Base-by-base conservation (phyloP, 352 stramenopile species). In the Elongisporangium senticosum region DNA sequence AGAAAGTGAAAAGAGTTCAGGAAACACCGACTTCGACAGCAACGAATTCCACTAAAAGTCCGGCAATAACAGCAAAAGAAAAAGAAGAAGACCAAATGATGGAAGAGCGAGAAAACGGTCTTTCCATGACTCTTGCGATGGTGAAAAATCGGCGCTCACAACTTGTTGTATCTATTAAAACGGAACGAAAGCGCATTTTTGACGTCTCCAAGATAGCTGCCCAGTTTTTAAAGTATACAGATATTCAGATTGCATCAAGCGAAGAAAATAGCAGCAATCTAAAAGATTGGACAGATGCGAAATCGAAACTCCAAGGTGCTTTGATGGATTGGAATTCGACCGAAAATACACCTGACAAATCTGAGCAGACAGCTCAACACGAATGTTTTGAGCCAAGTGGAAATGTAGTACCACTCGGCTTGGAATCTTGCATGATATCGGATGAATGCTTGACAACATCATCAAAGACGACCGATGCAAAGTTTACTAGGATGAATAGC, bases 91-190 rank as follows among this genome's bases (percentile, higher is more conserved):
- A 86, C 19, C 78, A 90, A 24, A 24, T 90, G 7, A 61, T 83
- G 11, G 85, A 95, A 61, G 85, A 95, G 49, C 79, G 80, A 4
- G 82, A 90, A n/a, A 90, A 90, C 26, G 85, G 83, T 0, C 58
- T 95, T 22, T 67, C 70, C 0, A 93, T 95, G 63, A 92, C 79
- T 0, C 62, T 91, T 7, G 61, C 78, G 0, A 75, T 95, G 49
- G 72, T 95, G 17, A 76, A 87, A 14, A 67, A 55, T 2, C 82
- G 93, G 53, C 81, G 82, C 5, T 55, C 71, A 2, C 61, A 64
- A 14, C 65, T 90, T 0, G 67, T 93, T 8, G 63, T 67, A 13
- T 74, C 75, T 3, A 76, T 95, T 28, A 78, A 82, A 51, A 62
- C 58, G 1, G 83, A 95, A 51, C 78, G 80, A 4, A 72, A 87